A percentile compares a stretch with the other conserved stretches of the same genome.
Evolutionary conservation across 495 filamentous ascomycete species (phyloP).

Genomic region (Hypomontagnella submonticulosa): DNA sequence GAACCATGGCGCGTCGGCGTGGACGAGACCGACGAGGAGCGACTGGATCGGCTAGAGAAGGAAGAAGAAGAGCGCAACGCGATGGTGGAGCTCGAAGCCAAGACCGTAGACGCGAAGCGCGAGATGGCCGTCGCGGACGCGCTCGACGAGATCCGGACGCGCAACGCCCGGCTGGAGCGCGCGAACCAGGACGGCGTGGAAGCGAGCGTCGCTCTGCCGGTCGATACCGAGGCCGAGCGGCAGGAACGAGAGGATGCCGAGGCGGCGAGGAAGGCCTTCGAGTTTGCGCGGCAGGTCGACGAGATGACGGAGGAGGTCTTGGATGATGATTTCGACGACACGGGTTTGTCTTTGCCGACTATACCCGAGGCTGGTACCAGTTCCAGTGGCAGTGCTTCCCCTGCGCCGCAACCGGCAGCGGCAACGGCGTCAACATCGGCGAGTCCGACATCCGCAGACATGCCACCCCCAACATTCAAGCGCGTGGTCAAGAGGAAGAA

Average conservation of each 20-base stretch:
- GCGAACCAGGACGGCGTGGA: conserved; percentile 69
- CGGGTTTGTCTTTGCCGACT: conserved; percentile 50
- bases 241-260: conserved; percentile 89
- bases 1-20: conserved; percentile 82
- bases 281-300: conserved; percentile 60
- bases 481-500: conserved; percentile 86
- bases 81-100: conserved; percentile 88
- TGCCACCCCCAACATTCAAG: conserved; percentile 78
- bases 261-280: conserved; percentile 82
- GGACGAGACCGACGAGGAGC: conserved; percentile 87
- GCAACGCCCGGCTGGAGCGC: conserved; percentile 88
- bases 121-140: conserved; percentile 98
- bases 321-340: conserved; percentile 49
- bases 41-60: conserved; percentile 86
- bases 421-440: conserved; percentile 37
- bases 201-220: conserved; percentile 52
- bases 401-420: conserved; percentile 3
- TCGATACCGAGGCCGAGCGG: conserved; percentile 69
- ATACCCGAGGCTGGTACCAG: conserved; percentile 22
- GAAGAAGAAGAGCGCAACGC: conserved; percentile 82
- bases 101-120: conserved; percentile 89
- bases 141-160: conserved; percentile 89
- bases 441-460: conserved; percentile 38
- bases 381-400: background rate
- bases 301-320: conserved; percentile 61